These are phyloP conservation scores for Picochlorum sp. DNA, from an alignment of 139 green algal genomes.

Conservation along the genomic window DNA sequence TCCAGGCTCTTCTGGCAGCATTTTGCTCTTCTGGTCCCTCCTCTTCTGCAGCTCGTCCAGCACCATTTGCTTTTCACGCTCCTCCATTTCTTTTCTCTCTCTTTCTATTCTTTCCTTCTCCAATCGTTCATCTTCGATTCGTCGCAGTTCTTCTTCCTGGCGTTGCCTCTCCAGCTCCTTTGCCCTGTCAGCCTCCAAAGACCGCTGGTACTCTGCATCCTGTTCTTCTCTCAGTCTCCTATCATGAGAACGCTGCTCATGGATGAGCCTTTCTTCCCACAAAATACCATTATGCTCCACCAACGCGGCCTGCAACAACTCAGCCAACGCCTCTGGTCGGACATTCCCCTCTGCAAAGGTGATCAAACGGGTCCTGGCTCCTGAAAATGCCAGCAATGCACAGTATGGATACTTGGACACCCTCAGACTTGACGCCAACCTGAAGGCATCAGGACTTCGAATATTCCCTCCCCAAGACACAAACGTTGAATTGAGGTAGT, in stretches of 20 bases:
- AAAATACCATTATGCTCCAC: slow-evolving; percentile 19
- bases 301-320: slow-evolving; percentile 13
- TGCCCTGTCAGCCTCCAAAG: slow-evolving; percentile 50
- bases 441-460: slow-evolving; percentile 46
- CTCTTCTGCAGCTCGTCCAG: slow-evolving; percentile 25
- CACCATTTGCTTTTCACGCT: no score
- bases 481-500: slow-evolving; percentile 47
- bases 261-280: slow-evolving; percentile 22
- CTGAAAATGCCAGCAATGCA: slow-evolving; percentile 53
- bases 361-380: slow-evolving; percentile 42
- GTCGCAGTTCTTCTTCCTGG: slow-evolving; percentile 5
- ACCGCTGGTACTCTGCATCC: slow-evolving; percentile 64
- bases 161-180: slow-evolving; percentile 19
- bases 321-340: slow-evolving; percentile 11
- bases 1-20: slow-evolving; percentile 45
- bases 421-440: slow-evolving; percentile 36
- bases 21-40: background rate
- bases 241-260: slow-evolving; percentile 34
- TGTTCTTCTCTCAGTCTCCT: slow-evolving; percentile 62
- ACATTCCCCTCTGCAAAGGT: slow-evolving; percentile 28
- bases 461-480: slow-evolving; percentile 66
- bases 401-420: slow-evolving; percentile 54
- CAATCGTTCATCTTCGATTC: background rate
- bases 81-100: slow-evolving; percentile 25
- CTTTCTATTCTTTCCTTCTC: slow-evolving; percentile 26